Percentiles rank a stretch among this genome's conserved stretches.
These are phyloP conservation scores for Kingdonia uniflora DNA, from an alignment of 164 flowering plant species.

Conservation along the genomic window DNA sequence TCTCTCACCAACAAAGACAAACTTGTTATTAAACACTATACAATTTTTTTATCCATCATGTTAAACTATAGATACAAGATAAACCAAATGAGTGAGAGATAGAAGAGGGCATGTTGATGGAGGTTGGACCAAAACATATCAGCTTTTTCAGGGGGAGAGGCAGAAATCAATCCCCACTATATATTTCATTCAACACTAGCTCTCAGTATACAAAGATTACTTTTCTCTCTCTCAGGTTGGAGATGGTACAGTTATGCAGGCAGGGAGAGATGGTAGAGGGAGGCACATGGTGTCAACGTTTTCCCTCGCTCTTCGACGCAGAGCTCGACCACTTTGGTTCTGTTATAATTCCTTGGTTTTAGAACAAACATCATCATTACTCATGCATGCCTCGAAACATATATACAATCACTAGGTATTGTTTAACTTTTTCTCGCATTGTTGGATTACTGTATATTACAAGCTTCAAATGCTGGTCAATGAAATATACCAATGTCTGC, in stretches of 20 bases:
- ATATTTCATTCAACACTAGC: too few relatives aligned
- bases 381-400: too few relatives aligned
- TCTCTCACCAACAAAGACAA: not conserved
- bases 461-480: too few relatives aligned
- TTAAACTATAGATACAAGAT: not conserved
- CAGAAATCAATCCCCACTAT: not conserved
- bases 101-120: conserved; percentile 4
- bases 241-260: conserved; percentile 23
- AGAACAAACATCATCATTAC: too few relatives aligned
- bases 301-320: conserved; percentile 10
- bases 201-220: not conserved
- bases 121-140: conserved; percentile 12
- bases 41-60: too few relatives aligned
- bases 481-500: too few relatives aligned
- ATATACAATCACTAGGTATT: too few relatives aligned
- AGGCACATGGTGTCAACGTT: conserved; percentile 32
- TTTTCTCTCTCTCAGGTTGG: not conserved
- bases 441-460: too few relatives aligned
- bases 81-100: conserved; percentile 10
- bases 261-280: conserved; percentile 10
- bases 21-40: too few relatives aligned
- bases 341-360: too few relatives aligned
- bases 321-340: not conserved
- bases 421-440: too few relatives aligned
- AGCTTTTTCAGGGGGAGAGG: conserved; percentile 16